Evolutionary conservation across 164 flowering plant genomes (phyloP).

Genomic region (Kingdonia uniflora): DNA sequence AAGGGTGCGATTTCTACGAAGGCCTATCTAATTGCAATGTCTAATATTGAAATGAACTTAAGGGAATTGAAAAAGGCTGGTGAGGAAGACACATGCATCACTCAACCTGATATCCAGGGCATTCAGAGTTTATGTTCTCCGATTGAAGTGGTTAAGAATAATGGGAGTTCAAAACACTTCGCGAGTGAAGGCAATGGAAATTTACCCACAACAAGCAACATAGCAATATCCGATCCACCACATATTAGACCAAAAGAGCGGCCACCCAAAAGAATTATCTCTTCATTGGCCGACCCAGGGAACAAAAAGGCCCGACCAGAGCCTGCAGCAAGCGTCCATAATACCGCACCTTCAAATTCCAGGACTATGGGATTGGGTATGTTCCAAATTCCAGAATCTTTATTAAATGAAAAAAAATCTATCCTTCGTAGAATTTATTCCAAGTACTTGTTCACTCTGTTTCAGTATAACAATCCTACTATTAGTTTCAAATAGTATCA

Average conservation of each 20-base stretch:
- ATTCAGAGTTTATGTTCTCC: slow-evolving; percentile 1
- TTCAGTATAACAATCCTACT: no score
- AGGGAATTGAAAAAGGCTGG: slow-evolving; percentile 12
- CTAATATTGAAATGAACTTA: slow-evolving; percentile 7
- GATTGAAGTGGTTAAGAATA: slow-evolving; percentile 2
- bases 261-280: slow-evolving; percentile 9
- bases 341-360: slow-evolving; percentile 6
- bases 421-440: no score
- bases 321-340: slow-evolving; percentile 6
- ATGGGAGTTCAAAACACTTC: slow-evolving; percentile 1
- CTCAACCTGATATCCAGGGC: slow-evolving; percentile 2
- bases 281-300: slow-evolving; percentile 7
- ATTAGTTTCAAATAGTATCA: no score
- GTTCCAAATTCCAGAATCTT: neutral
- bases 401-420: no score
- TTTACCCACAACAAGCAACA: slow-evolving; percentile 7
- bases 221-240: slow-evolving; percentile 8
- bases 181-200: slow-evolving; percentile 5
- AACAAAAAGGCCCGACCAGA: slow-evolving; percentile 14
- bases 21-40: slow-evolving; percentile 11
- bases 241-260: slow-evolving; percentile 10
- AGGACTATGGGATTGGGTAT: slow-evolving; percentile 7
- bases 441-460: no score
- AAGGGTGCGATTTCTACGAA: slow-evolving; percentile 14
- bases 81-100: slow-evolving; percentile 6